Base-by-base conservation (phyloP, 768 basidiomycete species). In the Psilocybe subaeruginosa region DNA sequence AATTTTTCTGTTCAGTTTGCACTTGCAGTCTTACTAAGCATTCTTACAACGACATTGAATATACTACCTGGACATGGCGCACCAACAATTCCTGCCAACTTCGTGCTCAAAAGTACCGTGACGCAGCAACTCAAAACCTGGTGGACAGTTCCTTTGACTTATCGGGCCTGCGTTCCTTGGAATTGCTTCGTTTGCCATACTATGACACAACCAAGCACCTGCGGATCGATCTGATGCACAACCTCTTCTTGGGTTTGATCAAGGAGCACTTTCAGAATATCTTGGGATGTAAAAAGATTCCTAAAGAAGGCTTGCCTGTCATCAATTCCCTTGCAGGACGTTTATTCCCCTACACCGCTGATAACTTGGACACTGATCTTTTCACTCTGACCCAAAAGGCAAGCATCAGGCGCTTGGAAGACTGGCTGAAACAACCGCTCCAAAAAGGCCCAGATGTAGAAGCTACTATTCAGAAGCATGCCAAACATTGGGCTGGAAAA, bases 161-260 rank as follows among this genome's bases (percentile, higher is more conserved):
- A 7, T 48, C 57, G 7, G 56, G 62, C 1, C 2, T 59, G 9
- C 66, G 75, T 5, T 75, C 66, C 61, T 69, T 73, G 0, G 65
- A 62, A 31, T 57, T 82, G 0, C 60, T 75, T 9, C 55, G 72
- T 0, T 71, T 82, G 1, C 73, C 74, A 0, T 82, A 82, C 61
- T 81, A 78, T 74, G 73, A 80, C 54, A 72, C 73, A 0, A 66
- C 69, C 2, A 53, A 58, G 3, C 74, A 64, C 49, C 51, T 72
- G 4, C 64, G 77, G 0, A 63, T 80, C 8, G 79, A 82, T 54
- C 58, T 74, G 2, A 80, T 81, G 79, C 81, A 82, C 61, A 73
- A 69, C 16, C 65, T 81, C 0, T 72, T 75, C 41, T 70, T 80
- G 0, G 75, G 77, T 5, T 48, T 72, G 1, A 57, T 77, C 3